Base-by-base conservation (phyloP, 371 early-diverging fungal genomes). In the Mortierella sp. region DNA sequence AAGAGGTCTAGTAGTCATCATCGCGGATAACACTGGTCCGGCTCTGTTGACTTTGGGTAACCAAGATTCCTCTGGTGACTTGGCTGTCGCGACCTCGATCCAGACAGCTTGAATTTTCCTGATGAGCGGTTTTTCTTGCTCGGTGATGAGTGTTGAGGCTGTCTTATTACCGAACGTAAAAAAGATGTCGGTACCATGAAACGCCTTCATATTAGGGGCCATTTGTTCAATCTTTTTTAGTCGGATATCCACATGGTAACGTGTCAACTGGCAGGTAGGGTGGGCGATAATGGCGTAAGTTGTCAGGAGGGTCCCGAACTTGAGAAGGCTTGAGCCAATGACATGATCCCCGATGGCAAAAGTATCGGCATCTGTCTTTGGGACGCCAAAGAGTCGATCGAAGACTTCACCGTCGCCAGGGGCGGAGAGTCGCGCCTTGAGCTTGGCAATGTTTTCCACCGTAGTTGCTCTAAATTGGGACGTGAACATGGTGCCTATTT, bases 31-130 rank as follows among this genome's bases (percentile, higher is more conserved):
- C 0, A 42, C 4, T 34, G 44, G 44, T 42, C 26, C 11, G 5
- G 39, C 28, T 30, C 30, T 27, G 21, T 30, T 30, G 6, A 56
- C 44, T 30, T 56, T 56, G 7, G 44, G 56, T 15, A 56, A 9
- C 14, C 23, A n/a, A 19, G 56, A 21, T 9, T 43, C 28, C 3
- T 30, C 21, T 0, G 62, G 54, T 6, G 62, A 53, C 17, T n/a
- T 5, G 0, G 62, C 54, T 9, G 62, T 54, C 11, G 37, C 47
- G 44, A 62, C 43, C 47, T 62, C 62, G 37, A 62, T 54, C 62
- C 53, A 62, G 26, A 62, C 54, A 6, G 9, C 21, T 6, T 62
- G 54, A 7, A 62, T 46, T 21, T 46, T 23, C 30, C 21, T 47
- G 9, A 6, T 15, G 12, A 53, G 39, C 3, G 0, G 23, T 12